Conservation (phyloP, 768 basidiomycete species). For the Auriscalpium vulgare region DNA sequence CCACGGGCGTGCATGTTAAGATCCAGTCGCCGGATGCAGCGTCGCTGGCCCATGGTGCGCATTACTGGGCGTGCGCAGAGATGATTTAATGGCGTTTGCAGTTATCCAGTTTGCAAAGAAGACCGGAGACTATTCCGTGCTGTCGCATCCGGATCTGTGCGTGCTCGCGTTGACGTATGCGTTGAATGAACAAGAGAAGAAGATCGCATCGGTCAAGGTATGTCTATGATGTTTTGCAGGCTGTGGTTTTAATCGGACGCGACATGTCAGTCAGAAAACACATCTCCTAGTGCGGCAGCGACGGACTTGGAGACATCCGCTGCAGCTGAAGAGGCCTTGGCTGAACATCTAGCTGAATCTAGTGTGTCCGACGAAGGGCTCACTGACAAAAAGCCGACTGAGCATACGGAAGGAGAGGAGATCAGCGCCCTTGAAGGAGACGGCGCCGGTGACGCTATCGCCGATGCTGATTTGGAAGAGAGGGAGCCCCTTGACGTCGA, state of each 20-base stretch:
- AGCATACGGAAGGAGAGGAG: slow-evolving; percentile 8
- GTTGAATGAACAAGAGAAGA: slow-evolving; percentile 49
- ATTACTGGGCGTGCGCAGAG: too few relatives aligned
- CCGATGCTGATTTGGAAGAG: slow-evolving; percentile 14
- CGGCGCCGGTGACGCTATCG: slow-evolving; percentile 8
- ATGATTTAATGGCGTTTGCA: slow-evolving; percentile 23
- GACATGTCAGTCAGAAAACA: not conserved
- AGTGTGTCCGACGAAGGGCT: slow-evolving; percentile 4
- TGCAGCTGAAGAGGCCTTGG: not conserved
- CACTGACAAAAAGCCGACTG: slow-evolving; percentile 1
- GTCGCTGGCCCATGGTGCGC: slow-evolving; percentile 57
- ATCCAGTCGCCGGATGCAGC: slow-evolving; percentile 62
- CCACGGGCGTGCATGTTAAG: slow-evolving; percentile 67
- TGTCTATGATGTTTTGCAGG: not conserved
- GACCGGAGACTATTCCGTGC: slow-evolving; percentile 90
- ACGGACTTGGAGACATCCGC: not conserved
- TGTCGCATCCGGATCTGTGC: slow-evolving; percentile 86
- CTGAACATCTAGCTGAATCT: not conserved
- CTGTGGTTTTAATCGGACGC: not conserved
- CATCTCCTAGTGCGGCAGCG: not conserved
- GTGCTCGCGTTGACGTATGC: slow-evolving; percentile 84
- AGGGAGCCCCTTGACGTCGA: slow-evolving; percentile 40
- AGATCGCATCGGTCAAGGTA: slow-evolving; percentile 21
- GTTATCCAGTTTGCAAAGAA: slow-evolving; percentile 90
- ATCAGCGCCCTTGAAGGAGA: not conserved